A percentile compares a stretch with the other conserved stretches of the same genome.
Evolutionary conservation across 345 rosid species (phyloP).

Genomic region (Eucalyptus microcorys): DNA sequence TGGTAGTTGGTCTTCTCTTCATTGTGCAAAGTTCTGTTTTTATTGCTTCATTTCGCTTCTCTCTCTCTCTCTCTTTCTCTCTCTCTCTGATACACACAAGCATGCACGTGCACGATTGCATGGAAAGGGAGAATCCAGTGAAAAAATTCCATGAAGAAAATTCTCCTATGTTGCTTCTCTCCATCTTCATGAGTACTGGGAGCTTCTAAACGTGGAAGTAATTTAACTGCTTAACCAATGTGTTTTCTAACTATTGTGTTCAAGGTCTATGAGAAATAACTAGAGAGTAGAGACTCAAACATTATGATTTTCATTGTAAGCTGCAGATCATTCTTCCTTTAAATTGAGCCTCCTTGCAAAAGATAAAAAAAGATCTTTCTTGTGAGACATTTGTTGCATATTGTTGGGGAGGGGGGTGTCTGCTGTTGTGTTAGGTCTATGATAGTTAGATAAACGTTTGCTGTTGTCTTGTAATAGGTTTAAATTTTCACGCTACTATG

Average conservation of each 20-base stretch:
- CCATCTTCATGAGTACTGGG: too few relatives aligned
- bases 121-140: background rate
- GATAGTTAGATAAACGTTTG: too few relatives aligned
- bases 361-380: background rate
- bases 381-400: background rate
- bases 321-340: background rate
- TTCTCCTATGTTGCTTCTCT: too few relatives aligned
- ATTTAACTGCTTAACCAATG: background rate
- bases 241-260: background rate
- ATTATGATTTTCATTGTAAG: background rate
- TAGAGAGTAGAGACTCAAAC: background rate
- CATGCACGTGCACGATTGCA: too few relatives aligned
- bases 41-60: background rate
- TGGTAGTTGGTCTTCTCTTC: conserved; percentile 3
- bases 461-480: background rate
- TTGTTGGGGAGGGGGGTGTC: background rate
- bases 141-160: background rate
- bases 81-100: background rate
- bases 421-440: background rate
- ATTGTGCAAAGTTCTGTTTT: background rate
- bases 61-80: background rate
- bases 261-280: background rate
- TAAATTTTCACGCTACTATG: background rate
- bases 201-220: background rate
- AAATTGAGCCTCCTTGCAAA: background rate